Evolutionary conservation across 2,329 filamentous ascomycete genomes (phyloP).

Genomic region (Saccharata proteae): DNA sequence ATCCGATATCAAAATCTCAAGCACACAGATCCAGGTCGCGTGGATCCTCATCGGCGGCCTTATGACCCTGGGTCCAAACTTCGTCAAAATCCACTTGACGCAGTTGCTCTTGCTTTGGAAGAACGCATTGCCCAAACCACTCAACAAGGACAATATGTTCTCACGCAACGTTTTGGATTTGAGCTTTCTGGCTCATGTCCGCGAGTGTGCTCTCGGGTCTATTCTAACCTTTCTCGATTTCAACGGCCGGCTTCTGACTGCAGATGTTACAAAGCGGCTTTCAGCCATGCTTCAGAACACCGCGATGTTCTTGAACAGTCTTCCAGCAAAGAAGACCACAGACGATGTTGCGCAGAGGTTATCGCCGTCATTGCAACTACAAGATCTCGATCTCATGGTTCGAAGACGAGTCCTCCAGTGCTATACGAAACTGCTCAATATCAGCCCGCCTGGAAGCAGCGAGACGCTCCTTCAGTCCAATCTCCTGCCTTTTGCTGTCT

Average conservation of each 20-base stretch:
- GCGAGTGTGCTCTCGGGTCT: slow-evolving; percentile 85
- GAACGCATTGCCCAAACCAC: slow-evolving; percentile 85
- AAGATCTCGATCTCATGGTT: slow-evolving; percentile 88
- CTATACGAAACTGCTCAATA: slow-evolving; percentile 80
- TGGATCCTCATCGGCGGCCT: slow-evolving; percentile 95
- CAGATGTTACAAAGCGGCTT: slow-evolving; percentile 87
- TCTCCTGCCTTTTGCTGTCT: slow-evolving; percentile 75
- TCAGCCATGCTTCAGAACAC: slow-evolving; percentile 93
- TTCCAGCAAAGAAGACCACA: slow-evolving; percentile 71
- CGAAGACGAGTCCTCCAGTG: slow-evolving; percentile 87
- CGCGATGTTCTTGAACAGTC: slow-evolving; percentile 70
- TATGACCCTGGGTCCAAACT: slow-evolving; percentile 94
- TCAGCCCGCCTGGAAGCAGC: slow-evolving; percentile 72
- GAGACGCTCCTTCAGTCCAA: slow-evolving; percentile 87
- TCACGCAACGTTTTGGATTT: slow-evolving; percentile 77
- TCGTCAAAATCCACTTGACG: slow-evolving; percentile 95
- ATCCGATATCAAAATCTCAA: slow-evolving; percentile 79
- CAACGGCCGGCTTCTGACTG: slow-evolving; percentile 81
- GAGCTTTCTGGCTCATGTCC: slow-evolving; percentile 85
- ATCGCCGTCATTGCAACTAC: slow-evolving; percentile 72
- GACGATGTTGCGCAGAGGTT: slow-evolving; percentile 80
- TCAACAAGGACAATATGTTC: slow-evolving; percentile 83
- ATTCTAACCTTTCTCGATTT: slow-evolving; percentile 88
- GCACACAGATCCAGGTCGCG: slow-evolving; percentile 91
- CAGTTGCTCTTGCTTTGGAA: slow-evolving; percentile 93